These are phyloP conservation scores for Centrapalus pauciflorus DNA, from an alignment of 129 eudicot genomes.

Conservation along the genomic window DNA sequence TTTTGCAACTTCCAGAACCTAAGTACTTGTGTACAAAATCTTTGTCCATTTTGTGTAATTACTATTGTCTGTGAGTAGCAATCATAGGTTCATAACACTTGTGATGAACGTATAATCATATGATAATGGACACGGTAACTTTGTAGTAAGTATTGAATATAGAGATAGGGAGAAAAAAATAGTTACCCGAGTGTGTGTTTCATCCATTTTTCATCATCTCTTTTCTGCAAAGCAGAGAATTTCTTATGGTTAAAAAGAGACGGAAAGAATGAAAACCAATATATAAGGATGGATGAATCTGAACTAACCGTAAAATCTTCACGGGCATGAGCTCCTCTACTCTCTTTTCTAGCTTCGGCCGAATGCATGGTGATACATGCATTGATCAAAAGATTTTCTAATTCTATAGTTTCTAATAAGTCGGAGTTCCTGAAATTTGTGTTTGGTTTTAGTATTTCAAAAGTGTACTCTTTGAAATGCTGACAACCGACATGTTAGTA, in stretches of 20 bases:
- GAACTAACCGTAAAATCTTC: slow-evolving; percentile 88
- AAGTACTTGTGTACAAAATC: too few species aligned
- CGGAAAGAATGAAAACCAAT: not conserved
- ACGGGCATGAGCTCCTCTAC: slow-evolving; percentile 99
- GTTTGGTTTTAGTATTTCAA: not conserved
- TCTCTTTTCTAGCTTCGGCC: slow-evolving; percentile 98
- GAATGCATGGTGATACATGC: slow-evolving; percentile 97
- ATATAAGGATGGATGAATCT: not conserved
- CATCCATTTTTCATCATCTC: slow-evolving; percentile 97
- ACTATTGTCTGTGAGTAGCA: not conserved
- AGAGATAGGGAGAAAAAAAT: not conserved
- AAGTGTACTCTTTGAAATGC: not conserved
- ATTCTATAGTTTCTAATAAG: slow-evolving; percentile 82
- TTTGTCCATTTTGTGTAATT: not conserved
- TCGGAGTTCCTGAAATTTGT: slow-evolving; percentile 71
- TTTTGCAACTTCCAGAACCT: too few species aligned
- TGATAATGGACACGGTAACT: not conserved
- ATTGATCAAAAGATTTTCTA: slow-evolving; percentile 82
- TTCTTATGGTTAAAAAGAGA: not conserved
- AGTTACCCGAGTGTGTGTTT: slow-evolving; percentile 87
- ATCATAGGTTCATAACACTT: not conserved
- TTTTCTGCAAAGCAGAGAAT: slow-evolving; percentile 46
- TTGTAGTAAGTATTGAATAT: not conserved
- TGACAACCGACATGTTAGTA: not conserved
- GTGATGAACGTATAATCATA: not conserved